A percentile compares a stretch with the other conserved stretches of the same genome.
Evolutionary conservation across 805 yeast genomes (phyloP).

Genomic region (Yarrowia keelungensis): DNA sequence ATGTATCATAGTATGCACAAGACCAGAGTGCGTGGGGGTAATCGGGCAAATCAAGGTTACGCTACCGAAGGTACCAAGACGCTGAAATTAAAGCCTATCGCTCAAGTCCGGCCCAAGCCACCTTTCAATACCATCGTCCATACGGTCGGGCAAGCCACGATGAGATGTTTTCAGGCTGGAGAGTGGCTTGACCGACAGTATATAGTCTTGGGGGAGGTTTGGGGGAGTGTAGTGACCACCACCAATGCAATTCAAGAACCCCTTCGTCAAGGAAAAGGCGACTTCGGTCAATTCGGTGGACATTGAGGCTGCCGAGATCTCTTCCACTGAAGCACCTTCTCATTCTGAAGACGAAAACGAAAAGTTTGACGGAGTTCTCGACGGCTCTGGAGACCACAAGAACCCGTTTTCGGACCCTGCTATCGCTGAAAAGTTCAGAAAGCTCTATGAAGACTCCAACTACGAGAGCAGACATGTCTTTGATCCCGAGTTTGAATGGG

Average conservation of each 20-base stretch:
- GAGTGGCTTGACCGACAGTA: conserved; percentile 10
- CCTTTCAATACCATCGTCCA: background rate
- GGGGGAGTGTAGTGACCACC: too few species aligned
- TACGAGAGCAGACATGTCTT: conserved; percentile 65
- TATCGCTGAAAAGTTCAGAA: conserved; percentile 56
- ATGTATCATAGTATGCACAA: background rate
- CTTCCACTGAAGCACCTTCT: conserved; percentile 1
- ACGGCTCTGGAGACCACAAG: conserved; percentile 17
- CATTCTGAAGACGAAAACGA: background rate
- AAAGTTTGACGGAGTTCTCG: conserved; percentile 7
- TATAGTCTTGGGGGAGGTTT: background rate
- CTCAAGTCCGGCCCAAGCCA: background rate
- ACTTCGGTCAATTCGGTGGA: background rate
- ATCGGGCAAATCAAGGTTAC: background rate
- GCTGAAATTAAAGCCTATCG: background rate
- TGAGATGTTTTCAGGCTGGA: conserved; percentile 5
- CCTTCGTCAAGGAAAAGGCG: conserved; percentile 3
- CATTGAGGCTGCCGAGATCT: conserved; percentile 7
- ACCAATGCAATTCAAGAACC: conserved; percentile 7
- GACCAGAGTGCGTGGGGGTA: background rate
- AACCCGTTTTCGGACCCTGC: conserved; percentile 55
- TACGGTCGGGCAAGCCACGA: conserved; percentile 8
- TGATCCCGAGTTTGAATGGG: conserved; percentile 67
- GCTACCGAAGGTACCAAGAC: background rate
- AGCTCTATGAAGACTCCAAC: conserved; percentile 56